phyloP scores from a whole-genome alignment of 345 rosid genomes.

The Excoecaria cochinchinensis region DNA sequence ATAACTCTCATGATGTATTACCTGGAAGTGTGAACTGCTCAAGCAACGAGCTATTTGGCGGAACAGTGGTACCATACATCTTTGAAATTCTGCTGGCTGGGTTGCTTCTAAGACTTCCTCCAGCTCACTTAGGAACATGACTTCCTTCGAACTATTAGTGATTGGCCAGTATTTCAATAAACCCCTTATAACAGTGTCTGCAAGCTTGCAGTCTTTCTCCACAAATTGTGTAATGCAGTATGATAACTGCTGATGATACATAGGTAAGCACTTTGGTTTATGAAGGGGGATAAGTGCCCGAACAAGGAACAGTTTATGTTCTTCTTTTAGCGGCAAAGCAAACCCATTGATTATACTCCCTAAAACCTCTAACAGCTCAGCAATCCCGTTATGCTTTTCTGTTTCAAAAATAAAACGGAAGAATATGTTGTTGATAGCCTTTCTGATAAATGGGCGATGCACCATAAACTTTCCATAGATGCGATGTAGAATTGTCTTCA shows the following conservation, averaged over 20 bases:
- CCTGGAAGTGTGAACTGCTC: conserved; percentile 81
- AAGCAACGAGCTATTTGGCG: conserved; percentile 63
- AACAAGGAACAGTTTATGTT: conserved; percentile 67
- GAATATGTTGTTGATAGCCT: conserved; percentile 65
- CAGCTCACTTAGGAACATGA: conserved; percentile 64
- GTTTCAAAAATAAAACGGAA: conserved; percentile 62
- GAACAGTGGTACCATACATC: conserved; percentile 68
- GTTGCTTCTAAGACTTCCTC: conserved; percentile 77
- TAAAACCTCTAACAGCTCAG: conserved; percentile 68
- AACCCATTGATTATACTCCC: conserved; percentile 78
- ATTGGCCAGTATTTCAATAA: conserved; percentile 67
- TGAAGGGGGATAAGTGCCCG: conserved; percentile 68
- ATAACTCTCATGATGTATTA: conserved; percentile 23
- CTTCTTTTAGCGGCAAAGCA: conserved; percentile 73
- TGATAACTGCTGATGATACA: conserved; percentile 71
- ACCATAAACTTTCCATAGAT: conserved; percentile 76
- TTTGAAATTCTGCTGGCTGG: conserved; percentile 64
- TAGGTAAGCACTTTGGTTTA: conserved; percentile 62
- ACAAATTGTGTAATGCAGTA: conserved; percentile 67
- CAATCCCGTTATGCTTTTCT: conserved; percentile 72
- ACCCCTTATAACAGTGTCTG: conserved; percentile 61
- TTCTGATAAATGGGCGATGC: conserved; percentile 68
- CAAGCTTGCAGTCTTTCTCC: conserved; percentile 71
- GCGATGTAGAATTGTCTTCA: conserved; percentile 68
- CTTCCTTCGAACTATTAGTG: conserved; percentile 70